Conservation (phyloP, 2,329 filamentous ascomycete genomes). For the Alternaria dauci region DNA sequence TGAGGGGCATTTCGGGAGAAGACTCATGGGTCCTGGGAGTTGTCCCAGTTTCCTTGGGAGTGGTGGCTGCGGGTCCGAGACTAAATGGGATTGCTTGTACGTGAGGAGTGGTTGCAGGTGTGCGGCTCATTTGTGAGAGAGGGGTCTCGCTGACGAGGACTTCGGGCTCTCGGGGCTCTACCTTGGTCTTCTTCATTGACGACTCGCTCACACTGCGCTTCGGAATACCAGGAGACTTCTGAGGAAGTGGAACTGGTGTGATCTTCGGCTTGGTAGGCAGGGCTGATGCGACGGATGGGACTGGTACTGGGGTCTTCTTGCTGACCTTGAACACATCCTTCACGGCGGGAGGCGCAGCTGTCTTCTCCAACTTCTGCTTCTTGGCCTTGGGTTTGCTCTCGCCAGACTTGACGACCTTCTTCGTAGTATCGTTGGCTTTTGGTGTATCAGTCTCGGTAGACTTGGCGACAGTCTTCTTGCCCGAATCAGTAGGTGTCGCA, state of each 20-base stretch:
- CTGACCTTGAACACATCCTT: not conserved
- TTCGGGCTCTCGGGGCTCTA: slow-evolving; percentile 5
- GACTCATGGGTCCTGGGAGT: slow-evolving; percentile 6
- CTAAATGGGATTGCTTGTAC: slow-evolving; percentile 26
- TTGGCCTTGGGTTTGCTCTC: slow-evolving; percentile 6
- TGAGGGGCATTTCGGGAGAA: not conserved
- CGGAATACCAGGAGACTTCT: not conserved
- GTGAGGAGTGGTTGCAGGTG: not conserved
- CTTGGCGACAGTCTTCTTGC: slow-evolving; percentile 5
- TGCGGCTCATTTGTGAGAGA: slow-evolving; percentile 16
- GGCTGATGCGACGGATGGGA: not conserved
- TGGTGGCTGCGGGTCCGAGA: not conserved
- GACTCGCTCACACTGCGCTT: not conserved
- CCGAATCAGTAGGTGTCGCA: slow-evolving; percentile 1
- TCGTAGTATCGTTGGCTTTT: not conserved
- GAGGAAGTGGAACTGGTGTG: slow-evolving; percentile 14
- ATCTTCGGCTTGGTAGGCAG: slow-evolving; percentile 1
- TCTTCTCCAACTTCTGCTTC: slow-evolving; percentile 1
- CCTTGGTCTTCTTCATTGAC: not conserved
- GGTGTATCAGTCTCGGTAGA: not conserved
- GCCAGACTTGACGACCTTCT: not conserved
- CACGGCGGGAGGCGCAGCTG: not conserved
- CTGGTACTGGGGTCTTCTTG: not conserved
- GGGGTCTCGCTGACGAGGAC: slow-evolving; percentile 26
- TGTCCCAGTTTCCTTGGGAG: slow-evolving; percentile 7